phyloP scores from a whole-genome alignment of 164 flowering plant genomes.

The Berberis vulgaris region DNA sequence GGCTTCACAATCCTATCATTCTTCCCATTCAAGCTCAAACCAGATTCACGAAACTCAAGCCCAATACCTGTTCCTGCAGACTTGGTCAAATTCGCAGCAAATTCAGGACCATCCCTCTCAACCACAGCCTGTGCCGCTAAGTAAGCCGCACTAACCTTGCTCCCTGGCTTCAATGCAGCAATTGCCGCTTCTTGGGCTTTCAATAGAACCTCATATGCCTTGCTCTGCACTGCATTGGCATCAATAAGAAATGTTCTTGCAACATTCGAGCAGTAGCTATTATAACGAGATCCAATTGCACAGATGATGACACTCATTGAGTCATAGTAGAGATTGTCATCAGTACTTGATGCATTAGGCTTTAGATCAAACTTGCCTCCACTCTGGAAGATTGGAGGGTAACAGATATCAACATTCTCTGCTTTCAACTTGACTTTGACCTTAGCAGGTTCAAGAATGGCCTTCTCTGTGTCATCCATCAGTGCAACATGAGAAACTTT shows the following conservation, averaged over 20 bases:
- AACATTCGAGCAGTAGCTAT: conserved; percentile 60
- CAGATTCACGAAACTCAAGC: too few species aligned
- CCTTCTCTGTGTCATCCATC: conserved; percentile 74
- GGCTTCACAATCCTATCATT: conserved; percentile 50
- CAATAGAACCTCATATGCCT: conserved; percentile 72
- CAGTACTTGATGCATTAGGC: conserved; percentile 77
- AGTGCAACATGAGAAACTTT: conserved; percentile 58
- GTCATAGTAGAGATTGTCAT: conserved; percentile 55
- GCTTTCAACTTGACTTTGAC: conserved; percentile 60
- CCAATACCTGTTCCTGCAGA: too few species aligned
- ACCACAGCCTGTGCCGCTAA: conserved; percentile 32
- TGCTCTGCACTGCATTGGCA: conserved; percentile 27
- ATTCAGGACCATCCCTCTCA: too few species aligned
- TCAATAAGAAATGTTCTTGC: conserved; percentile 49
- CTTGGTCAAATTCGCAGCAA: too few species aligned
- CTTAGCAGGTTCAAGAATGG: conserved; percentile 51
- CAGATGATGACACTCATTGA: conserved; percentile 67
- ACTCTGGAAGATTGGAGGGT: conserved; percentile 72
- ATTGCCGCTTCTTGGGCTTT: conserved; percentile 37
- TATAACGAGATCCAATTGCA: conserved; percentile 27
- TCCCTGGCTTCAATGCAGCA: conserved; percentile 49
- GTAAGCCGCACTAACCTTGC: conserved; percentile 38
- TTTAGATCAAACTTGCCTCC: conserved; percentile 25
- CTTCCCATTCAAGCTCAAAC: conserved; percentile 37
- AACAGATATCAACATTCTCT: conserved; percentile 76